These are phyloP conservation scores for Cyanodermella asteris DNA, from an alignment of 2,329 filamentous ascomycete species.

Conservation along the genomic window DNA sequence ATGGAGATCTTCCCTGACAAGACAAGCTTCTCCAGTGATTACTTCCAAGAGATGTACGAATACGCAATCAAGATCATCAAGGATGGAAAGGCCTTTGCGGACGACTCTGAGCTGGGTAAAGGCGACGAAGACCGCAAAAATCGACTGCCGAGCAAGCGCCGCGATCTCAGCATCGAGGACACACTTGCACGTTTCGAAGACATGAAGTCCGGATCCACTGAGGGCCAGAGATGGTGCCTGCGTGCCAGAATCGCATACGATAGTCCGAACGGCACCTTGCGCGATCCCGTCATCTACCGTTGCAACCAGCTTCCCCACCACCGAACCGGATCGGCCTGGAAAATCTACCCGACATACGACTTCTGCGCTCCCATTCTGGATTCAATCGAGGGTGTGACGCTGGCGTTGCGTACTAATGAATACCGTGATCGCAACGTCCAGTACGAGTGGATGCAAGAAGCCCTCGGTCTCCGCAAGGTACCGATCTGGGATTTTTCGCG, in stretches of 20 bases:
- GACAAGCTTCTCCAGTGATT: not conserved
- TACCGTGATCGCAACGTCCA: slow-evolving; percentile 73
- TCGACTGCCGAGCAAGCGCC: not conserved
- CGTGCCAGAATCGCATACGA: slow-evolving; percentile 1
- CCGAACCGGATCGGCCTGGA: slow-evolving; percentile 59
- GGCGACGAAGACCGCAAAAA: not conserved
- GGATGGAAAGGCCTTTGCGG: slow-evolving; percentile 1
- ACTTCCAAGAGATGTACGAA: slow-evolving; percentile 1
- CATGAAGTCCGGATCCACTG: slow-evolving; percentile 1
- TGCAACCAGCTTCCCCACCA: too few relatives aligned
- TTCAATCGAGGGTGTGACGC: slow-evolving; percentile 59
- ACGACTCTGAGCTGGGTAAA: not conserved
- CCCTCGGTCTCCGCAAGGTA: slow-evolving; percentile 50
- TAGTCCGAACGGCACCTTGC: not conserved
- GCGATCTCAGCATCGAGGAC: slow-evolving; percentile 1
- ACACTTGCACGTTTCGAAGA: slow-evolving; percentile 1
- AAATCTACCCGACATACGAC: slow-evolving; percentile 75
- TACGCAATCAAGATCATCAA: not conserved
- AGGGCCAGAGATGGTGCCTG: slow-evolving; percentile 1
- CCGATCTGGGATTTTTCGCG: slow-evolving; percentile 72
- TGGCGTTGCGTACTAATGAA: slow-evolving; percentile 65
- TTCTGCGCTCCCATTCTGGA: slow-evolving; percentile 70
- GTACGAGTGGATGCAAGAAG: slow-evolving; percentile 68
- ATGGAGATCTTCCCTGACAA: slow-evolving; percentile 1
- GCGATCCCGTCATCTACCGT: slow-evolving; percentile 1